Base-by-base conservation (phyloP, 148 eudicot species). In the Silene uniflora region DNA sequence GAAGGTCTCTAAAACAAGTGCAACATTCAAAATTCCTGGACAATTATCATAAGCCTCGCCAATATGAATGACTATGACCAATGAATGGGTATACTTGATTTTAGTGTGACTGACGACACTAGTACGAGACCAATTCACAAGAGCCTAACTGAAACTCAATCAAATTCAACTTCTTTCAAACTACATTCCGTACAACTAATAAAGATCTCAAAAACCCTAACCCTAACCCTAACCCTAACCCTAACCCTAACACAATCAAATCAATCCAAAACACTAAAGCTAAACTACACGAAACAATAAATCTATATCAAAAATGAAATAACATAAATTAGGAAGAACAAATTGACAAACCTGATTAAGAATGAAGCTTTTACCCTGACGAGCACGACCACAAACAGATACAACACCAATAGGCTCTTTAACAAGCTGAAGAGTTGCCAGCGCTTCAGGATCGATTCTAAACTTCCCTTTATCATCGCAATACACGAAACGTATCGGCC, bases 301-400 rank as follows among this genome's bases (percentile, higher is more conserved):
- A 39, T 6, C 0, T 39, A 39, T 39, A 39, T 39, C 0, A 6
- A 39, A 39, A 6, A 39, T 7, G 0, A 39, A 39, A 6, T 0
- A 39, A 3, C 10, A 39, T 6, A 39, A 39, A 39, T 6, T 6
- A 39, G 44, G 7, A 39, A 39, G 44, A 39, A 39, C 5, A 52
- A 10, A 69, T 6, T 6, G 10, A 24, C 10, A 19, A 58, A 73
- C 97, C 96, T 91, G 97, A 81, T 95, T 95, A 14, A 95, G 79
- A n/a, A 95, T 86, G 65, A 84, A 95, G 81, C 97, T 91, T 81
- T 95, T 95, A 71, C 99, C 99, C 77, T 95, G 99, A 7, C 97
- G 91, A 77, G 99, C 97, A 5, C 99, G 97, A 22, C 99, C 99
- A 29, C 99, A 95, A 18, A 95, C 99, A 25, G 99, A 89, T 62